These are phyloP conservation scores for Podosphaera aphanis DNA, from an alignment of 2,329 filamentous ascomycete species.

Conservation along the genomic window DNA sequence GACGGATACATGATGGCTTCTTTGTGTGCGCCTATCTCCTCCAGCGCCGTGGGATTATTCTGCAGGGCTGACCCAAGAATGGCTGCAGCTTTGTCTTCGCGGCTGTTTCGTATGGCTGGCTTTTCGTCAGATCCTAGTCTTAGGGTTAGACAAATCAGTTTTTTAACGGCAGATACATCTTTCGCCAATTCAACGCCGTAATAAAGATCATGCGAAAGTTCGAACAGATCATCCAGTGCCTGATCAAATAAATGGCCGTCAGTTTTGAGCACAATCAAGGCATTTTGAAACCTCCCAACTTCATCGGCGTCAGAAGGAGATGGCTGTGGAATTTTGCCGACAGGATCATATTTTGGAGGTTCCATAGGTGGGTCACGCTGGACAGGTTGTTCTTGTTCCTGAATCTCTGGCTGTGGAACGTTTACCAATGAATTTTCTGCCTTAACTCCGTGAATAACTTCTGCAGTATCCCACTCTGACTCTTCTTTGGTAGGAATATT, in stretches of 20 bases:
- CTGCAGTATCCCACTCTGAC: constrained; percentile 28
- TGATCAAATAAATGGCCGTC: constrained; percentile 14
- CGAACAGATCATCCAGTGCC: constrained; percentile 31
- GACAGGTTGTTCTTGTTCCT: constrained; percentile 17
- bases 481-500: constrained; percentile 30
- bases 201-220: constrained; percentile 45
- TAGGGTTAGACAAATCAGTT: constrained; percentile 32
- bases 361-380: constrained; percentile 20
- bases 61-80: constrained; percentile 34
- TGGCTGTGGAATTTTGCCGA: constrained; percentile 33
- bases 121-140: constrained; percentile 8
- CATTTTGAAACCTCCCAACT: constrained; percentile 22
- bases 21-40: constrained; percentile 27
- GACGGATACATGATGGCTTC: constrained; percentile 11
- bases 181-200: constrained; percentile 40
- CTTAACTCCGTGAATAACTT: constrained; percentile 14
- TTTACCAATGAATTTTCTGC: constrained; percentile 21
- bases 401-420: constrained; percentile 8
- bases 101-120: constrained; percentile 6
- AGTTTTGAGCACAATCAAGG: constrained; percentile 26
- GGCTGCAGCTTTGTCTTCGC: constrained; percentile 24
- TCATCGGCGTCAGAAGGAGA: constrained; percentile 20
- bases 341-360: constrained; percentile 32
- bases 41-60: constrained; percentile 40
- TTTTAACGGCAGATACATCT: constrained; percentile 26